phyloP scores from a whole-genome alignment of 148 eudicot genomes.

The Rhododendron williamsianum region DNA sequence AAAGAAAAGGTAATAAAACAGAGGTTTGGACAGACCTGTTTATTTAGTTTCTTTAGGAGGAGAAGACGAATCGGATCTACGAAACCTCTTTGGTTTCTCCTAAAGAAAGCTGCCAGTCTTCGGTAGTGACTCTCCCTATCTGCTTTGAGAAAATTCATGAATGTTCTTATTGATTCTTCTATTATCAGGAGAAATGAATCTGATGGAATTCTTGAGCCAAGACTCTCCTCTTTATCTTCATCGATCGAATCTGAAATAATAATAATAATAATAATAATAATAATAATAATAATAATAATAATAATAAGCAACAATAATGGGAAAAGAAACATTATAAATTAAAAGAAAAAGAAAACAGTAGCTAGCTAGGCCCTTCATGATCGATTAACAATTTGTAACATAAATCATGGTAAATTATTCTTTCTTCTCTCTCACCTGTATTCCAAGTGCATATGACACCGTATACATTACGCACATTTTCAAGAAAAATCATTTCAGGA shows the following conservation, averaged over 20 bases:
- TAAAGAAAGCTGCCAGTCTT: slow-evolving; percentile 42
- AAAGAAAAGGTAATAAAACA: background rate
- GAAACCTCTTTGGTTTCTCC: slow-evolving; percentile 34
- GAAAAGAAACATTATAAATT: background rate
- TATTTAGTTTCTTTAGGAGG: slow-evolving; percentile 48
- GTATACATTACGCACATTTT: too few species aligned
- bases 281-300: too few species aligned
- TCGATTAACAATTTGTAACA: background rate
- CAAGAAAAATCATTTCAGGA: too few species aligned
- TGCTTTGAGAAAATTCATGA: slow-evolving; percentile 80
- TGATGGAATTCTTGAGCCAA: slow-evolving; percentile 61
- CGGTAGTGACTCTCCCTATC: slow-evolving; percentile 63
- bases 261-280: background rate
- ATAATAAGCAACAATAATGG: too few species aligned
- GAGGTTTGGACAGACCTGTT: slow-evolving; percentile 40
- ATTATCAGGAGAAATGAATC: slow-evolving; percentile 51
- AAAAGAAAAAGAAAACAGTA: background rate
- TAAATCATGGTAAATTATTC: background rate
- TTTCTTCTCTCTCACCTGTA: too few species aligned
- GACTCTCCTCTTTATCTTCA: slow-evolving; percentile 47
- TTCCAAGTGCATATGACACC: background rate
- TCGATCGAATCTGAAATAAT: slow-evolving; percentile 48
- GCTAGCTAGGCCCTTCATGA: background rate
- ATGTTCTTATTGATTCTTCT: slow-evolving; percentile 75
- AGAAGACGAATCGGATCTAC: slow-evolving; percentile 61